Percentiles rank a stretch among this genome's conserved stretches.
These are phyloP conservation scores for Claviceps pazoutovae DNA, from an alignment of 2,329 filamentous ascomycete genomes.

Conservation along the genomic window DNA sequence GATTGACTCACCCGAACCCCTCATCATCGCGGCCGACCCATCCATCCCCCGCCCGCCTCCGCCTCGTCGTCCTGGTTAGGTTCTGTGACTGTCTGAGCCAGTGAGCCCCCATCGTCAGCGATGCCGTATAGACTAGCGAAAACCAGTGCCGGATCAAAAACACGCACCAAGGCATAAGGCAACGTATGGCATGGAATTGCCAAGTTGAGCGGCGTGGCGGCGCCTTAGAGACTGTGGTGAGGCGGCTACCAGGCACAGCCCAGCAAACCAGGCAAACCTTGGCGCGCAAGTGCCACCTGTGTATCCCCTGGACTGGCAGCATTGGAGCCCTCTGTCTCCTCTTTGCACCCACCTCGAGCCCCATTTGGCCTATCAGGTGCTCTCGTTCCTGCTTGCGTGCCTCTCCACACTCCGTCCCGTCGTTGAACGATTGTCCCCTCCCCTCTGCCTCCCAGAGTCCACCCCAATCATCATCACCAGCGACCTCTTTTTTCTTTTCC, in stretches of 20 bases:
- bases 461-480: conserved; percentile 9
- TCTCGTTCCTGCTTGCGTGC: background rate
- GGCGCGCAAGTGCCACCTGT: background rate
- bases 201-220: no score
- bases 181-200: no score
- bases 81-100: no score
- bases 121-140: no score
- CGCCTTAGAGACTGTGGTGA: no score
- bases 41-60: no score
- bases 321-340: background rate
- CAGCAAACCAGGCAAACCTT: background rate
- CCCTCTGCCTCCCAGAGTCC: conserved; percentile 1
- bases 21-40: no score
- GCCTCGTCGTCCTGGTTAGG: no score
- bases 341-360: background rate
- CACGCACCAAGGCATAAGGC: no score
- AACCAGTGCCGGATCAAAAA: no score
- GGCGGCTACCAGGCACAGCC: background rate
- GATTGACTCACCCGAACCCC: no score
- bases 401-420: background rate
- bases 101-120: no score
- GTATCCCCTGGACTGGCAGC: background rate
- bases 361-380: background rate
- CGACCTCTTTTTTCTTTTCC: conserved; percentile 12
- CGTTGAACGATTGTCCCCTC: background rate